Base-by-base conservation (phyloP, 768 basidiomycete species). In the Austroboletus festivus region DNA sequence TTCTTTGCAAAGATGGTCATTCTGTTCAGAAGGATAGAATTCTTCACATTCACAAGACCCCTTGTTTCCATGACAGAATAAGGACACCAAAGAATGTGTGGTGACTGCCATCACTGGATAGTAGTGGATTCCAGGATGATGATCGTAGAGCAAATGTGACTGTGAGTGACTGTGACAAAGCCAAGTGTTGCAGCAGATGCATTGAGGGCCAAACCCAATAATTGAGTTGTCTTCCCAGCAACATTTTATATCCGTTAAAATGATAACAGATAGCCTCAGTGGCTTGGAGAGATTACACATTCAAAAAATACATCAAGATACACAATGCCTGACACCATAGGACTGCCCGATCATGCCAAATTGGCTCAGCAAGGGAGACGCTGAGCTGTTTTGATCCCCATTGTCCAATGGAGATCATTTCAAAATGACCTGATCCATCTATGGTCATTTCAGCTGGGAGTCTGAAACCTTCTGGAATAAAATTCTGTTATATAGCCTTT, bases 381-480 rank as follows among this genome's bases (percentile, higher is more conserved):
- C 45, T 18, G 3, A 58, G 13, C 26, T 53, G 28, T 13, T 51
- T 57, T 3, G 40, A 41, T 26, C 19, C 16, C 16, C 5, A 8
- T 1, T 13, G 11, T 7, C 58, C 53, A 5, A 50, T 1, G 2
- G 4, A 1, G n/a, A 59, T 57, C 2, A 44, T 46, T 28, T 59
- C 53, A 18, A 44, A 50, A 9, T 38, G 4, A 0, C 50, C 55
- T 24, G 61, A 61, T 6, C 34, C 31, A 0, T 42, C 48, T 0
- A n/a, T n/a, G 3, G 46, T 58, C 61, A 58, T 59, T 40, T 64
- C 59, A 3, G 20, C 26, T 15, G 49, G 38, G 10, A 63, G 38
- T 3, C 53, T 44, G 39, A 57, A 60, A 5, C 55, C 38, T 4
- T 39, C 5, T 1, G 55, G 58, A 2, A 54, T 47, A 0, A 58